Evolutionary conservation across 2,329 filamentous ascomycete genomes (phyloP), one percentile per base, ranked within the genome.

Genomic region (Aspergillus pseudoglaucus): DNA sequence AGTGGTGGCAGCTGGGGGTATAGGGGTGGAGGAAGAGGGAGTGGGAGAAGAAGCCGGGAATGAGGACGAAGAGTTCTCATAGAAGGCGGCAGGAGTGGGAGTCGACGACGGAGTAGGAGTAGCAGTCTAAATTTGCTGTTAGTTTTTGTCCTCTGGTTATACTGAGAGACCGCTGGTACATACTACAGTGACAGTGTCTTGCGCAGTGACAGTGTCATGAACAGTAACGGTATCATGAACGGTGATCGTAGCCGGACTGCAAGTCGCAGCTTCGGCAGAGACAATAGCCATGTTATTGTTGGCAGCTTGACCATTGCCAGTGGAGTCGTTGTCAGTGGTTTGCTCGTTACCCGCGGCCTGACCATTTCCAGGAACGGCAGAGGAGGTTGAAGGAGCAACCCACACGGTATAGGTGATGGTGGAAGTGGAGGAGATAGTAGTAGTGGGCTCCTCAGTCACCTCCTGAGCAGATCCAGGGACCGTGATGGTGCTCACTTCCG

Each of bases 121-220:
- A 15, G 49, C 45, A 47, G 48, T 51, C 38, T 47, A 42, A 8
- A 17, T 18, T 20, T 8, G 17, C 14, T 25, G 25, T 30, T 10
- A 30, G 25, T 12, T 30, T 30, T 30, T 12, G 4, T 4, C 10
- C 25, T 10, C 10, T 12, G 25, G 25, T 12, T 30, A 30, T 30
- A 30, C 10, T 2, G 25, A 30, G 25, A 30, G 25, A 12, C 12
- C 4, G 25, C 25, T 10, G 25, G 10, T 30, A 60, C 63, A 42
- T 64, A 67, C 64, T 53, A 63, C 61, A 17, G 33, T 35, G 33
- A 35, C 15, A 14, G 33, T 35, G 7, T 35, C 9, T 27, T 27
- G 25, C 25, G 25, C 33, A 51, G 63, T 67, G 50, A 68, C 63
- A 32, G 65, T 67, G 44, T 63, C 56, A 12, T 59, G 62, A 30